Base-by-base conservation (phyloP, 306 rosid genomes). In the Prunus fruticosa region DNA sequence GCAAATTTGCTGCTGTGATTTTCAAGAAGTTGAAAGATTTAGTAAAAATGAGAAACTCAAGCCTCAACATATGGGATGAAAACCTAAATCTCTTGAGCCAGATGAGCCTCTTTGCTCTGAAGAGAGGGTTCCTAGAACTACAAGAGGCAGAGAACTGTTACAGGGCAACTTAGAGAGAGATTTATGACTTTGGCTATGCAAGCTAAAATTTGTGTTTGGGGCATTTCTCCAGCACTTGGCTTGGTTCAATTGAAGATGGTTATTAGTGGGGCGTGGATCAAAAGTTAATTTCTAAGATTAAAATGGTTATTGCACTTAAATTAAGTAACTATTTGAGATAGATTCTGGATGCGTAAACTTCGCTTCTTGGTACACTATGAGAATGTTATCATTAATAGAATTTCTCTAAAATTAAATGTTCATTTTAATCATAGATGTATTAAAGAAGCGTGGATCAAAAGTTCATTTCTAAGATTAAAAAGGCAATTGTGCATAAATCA, bases 151-250 rank as follows among this genome's bases (percentile, higher is more conserved):
- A 77, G 38, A 77, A 82, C 80, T 61, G 73, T 49, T 58, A 53
- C 54, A 52, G 6, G 53, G 82, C 85, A 15, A 79, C 85, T 50
- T 82, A 71, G 69, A 67, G 54, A 73, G 82, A 82, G 76, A 9
- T 82, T 49, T 23, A 67, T 77, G 76, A n/a, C 54, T 46, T 19
- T 67, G 41, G 85, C 85, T 73, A 1, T 27, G 11, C 41, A 67
- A 43, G 79, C 62, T 60, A 77, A 73, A 7, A 50, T 57, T 67
- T 77, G 79, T 79, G 74, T 67, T 52, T 41, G 15, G 14, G 27
- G 32, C 19, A 7, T 54, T 77, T 79, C 82, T 2, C 27, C 61
- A 25, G 8, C 43, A 38, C 43, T 38, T 38, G 43, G 43, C 25
- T 73, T 0, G 79, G 82, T 60, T 25, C 82, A n/a, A 19, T 82